Conservation (phyloP, 2,329 filamentous ascomycete species). For the Albifimbria verrucaria region DNA sequence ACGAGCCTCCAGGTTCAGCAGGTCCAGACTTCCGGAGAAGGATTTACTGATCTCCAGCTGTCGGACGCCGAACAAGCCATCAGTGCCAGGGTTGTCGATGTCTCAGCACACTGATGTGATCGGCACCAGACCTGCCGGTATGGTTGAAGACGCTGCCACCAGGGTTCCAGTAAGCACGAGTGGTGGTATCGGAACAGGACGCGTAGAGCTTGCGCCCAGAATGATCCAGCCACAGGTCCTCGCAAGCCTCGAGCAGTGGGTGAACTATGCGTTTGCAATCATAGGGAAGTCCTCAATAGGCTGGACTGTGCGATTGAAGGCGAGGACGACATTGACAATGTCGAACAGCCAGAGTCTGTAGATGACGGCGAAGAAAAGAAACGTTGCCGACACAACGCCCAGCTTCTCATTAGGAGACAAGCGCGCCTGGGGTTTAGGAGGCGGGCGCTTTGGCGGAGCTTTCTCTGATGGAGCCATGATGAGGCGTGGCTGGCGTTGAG, state of each 20-base stretch:
- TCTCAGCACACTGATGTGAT: neutral
- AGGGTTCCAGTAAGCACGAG: neutral
- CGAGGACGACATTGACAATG: neutral
- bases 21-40: neutral
- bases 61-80: neutral
- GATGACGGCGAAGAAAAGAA: neutral
- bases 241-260: neutral
- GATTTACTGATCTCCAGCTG: neutral
- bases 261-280: neutral
- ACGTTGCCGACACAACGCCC: neutral
- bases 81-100: neutral
- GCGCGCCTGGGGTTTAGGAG: no score
- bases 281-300: neutral
- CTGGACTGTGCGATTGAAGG: neutral
- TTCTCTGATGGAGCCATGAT: no score
- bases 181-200: neutral
- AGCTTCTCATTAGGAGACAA: no score
- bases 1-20: neutral
- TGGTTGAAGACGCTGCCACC: neutral
- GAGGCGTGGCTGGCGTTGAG: no score
- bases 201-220: neutral
- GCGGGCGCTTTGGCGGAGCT: no score
- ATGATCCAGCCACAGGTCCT: neutral
- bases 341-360: neutral
- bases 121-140: neutral